Percentiles rank a stretch among this genome's conserved stretches.
phyloP scores from a whole-genome alignment of 805 yeast genomes.

The Metschnikowia cubensis region DNA sequence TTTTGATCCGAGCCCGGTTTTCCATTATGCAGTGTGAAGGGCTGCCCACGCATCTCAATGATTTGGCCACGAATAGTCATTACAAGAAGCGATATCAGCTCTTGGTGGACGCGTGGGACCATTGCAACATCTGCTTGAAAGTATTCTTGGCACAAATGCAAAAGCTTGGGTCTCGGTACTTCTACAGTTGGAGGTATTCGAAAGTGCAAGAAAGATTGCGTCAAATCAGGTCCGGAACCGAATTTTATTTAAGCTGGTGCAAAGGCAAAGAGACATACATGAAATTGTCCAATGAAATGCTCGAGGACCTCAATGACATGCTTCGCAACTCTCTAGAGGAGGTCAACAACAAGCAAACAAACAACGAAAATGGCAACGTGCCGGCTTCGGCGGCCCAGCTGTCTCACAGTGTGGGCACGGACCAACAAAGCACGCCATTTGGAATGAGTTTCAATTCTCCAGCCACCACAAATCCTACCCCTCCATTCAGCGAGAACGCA shows the following conservation, averaged over 20 bases:
- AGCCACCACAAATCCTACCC: neutral
- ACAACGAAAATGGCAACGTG: neutral
- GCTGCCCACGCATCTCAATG: constrained; percentile 10
- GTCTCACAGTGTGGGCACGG: neutral
- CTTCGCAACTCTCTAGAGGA: constrained; percentile 7
- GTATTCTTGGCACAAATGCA: constrained; percentile 10
- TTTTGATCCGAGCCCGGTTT: constrained; percentile 13
- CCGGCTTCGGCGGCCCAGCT: neutral
- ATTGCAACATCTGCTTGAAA: constrained; percentile 12
- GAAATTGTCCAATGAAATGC: constrained; percentile 12
- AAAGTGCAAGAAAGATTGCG: constrained; percentile 16
- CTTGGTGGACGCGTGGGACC: constrained; percentile 11
- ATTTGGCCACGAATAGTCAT: constrained; percentile 2
- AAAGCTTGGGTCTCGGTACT: constrained; percentile 15
- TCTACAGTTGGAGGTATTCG: constrained; percentile 19
- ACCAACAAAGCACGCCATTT: neutral
- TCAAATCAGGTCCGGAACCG: constrained; percentile 13
- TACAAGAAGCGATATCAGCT: constrained; percentile 13
- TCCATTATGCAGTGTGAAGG: constrained; percentile 10
- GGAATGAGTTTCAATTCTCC: neutral
- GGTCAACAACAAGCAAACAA: constrained; percentile 3
- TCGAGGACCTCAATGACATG: constrained; percentile 13
- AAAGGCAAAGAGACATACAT: constrained; percentile 16
- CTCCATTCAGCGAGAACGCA: neutral
- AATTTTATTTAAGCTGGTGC: constrained; percentile 15